Evolutionary conservation across 2,329 filamentous ascomycete species (phyloP), one percentile per base, ranked within the genome.

Genomic region (Chaetomium strumarium): DNA sequence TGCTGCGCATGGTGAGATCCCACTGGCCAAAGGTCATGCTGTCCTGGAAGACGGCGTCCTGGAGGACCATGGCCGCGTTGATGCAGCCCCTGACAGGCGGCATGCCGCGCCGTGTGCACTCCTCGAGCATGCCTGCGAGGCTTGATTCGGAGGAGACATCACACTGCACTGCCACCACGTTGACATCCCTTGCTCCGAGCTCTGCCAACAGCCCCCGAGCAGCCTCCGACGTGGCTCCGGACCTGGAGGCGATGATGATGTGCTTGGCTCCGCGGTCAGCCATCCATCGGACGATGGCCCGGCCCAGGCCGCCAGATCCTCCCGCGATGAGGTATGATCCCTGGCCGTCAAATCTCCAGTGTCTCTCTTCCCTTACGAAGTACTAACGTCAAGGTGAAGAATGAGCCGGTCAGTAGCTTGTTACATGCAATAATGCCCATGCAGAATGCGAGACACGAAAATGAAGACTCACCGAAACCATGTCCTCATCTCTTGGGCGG

Each of bases 221-320:
- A 14, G 33, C 0, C 55, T 47, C 19, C 60, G 46, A 41, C n/a
- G 36, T 31, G 7, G 58, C 58, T 7, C 60, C 65, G 12, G 60
- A 66, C 17, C 70, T 63, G 5, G 69, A 72, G 1, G 72, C 62
- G 37, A 72, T 66, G 5, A 71, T 63, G 5, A 75, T 58, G 45
- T 67, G 58, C 16, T 64, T 62, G 2, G 72, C 73, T 0, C 72
- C 73, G 41, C 65, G 63, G 3, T 67, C 63, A 2, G 63, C 66
- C 61, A 72, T 63, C 63, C 66, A 69, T n/a, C 48, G 55, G 10
- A 65, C 62, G 34, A 70, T 64, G 33, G 61, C 63, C 34, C 62
- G 61, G n/a, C 71, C 71, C 1, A 72, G 57, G 33, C 68, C 70
- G 33, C 70, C 69, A 1, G 67, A 61, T 8, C 71, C 70, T 46